Evolutionary conservation across 208 protist species (phyloP), one percentile per base, ranked within the genome.

Genomic region (Endotrypanum monterogeii): DNA sequence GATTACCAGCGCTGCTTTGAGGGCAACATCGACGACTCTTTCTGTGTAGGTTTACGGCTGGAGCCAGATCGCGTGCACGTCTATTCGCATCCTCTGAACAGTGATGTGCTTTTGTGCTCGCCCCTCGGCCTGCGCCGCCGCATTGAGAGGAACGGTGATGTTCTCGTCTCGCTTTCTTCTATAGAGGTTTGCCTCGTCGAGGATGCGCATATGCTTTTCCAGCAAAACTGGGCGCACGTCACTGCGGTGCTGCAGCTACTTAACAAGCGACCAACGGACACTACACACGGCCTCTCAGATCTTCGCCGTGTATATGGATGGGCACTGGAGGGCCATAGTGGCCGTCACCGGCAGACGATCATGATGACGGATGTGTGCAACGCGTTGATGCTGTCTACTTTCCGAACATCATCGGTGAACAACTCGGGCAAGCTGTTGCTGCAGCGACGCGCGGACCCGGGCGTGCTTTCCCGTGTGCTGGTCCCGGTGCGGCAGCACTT

Each of bases 211-310:
- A 91, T 98, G n/a, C 77, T 99, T n/a, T 80, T 94, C 18, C 95
- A 99, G 93, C 98, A 99, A 76, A 99, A 99, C 80, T 99, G 98
- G 97, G 89, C 98, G 65, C 96, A 99, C 73, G 85, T 98, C 11
- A 61, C 83, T 6, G 84, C 78, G 12, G 86, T 93, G 72, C 60
- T 98, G 60, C 79, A 82, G 56, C 50, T 91, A 56, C 76, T 97
- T 2, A 98, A 98, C 80, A 88, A 92, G 61, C 83, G 91, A 35
- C 92, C 92, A 28, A 89, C 75, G 23, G 93, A 98, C 68, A 97
- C 92, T 20, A 94, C 89, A 9, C 85, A 87, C 61, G 88, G 88
- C 25, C 79, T 91, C 18, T 92, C 88, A 5, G 86, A 99, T 41
- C 93, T 99, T 61, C 85, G 94, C 25, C 88, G 91, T 37, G 83